These are phyloP conservation scores for Geotrichum siamense DNA, from an alignment of 1,139 yeast species.

Conservation along the genomic window DNA sequence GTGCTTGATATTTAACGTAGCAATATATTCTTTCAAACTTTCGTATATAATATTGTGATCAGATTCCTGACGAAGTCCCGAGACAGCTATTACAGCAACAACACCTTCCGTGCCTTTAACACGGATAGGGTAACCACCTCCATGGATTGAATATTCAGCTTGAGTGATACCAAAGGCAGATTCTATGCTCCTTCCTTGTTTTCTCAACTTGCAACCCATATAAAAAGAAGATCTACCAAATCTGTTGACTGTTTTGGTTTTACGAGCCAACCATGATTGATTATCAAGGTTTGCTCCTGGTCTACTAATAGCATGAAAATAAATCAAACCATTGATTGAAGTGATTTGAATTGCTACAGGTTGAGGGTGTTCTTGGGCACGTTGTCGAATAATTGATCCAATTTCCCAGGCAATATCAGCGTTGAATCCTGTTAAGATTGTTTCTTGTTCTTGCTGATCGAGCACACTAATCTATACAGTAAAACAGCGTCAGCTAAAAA, in stretches of 20 bases:
- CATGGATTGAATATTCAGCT: slow-evolving; percentile 51
- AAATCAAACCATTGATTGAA: slow-evolving; percentile 43
- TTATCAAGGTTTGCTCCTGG: slow-evolving; percentile 46
- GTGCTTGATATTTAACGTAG: not conserved
- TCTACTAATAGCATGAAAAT: slow-evolving; percentile 46
- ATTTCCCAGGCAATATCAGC: slow-evolving; percentile 34
- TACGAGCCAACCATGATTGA: slow-evolving; percentile 53
- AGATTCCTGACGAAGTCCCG: slow-evolving; percentile 43
- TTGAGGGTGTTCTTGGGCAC: slow-evolving; percentile 24
- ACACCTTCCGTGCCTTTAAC: slow-evolving; percentile 42
- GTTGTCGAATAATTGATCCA: slow-evolving; percentile 29
- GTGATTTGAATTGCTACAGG: slow-evolving; percentile 49
- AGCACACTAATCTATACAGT: slow-evolving; percentile 22
- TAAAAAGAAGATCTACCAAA: slow-evolving; percentile 49
- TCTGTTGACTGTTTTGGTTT: slow-evolving; percentile 45
- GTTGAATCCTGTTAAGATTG: slow-evolving; percentile 29
- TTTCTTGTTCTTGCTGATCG: slow-evolving; percentile 28
- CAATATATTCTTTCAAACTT: slow-evolving; percentile 15
- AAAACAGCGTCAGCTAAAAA: no score
- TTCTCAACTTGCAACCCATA: slow-evolving; percentile 43
- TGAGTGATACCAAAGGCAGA: slow-evolving; percentile 41
- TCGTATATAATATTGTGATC: slow-evolving; percentile 29
- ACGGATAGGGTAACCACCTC: slow-evolving; percentile 55
- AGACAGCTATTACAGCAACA: slow-evolving; percentile 51
- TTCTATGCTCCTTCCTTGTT: slow-evolving; percentile 26